Evolutionary conservation across 768 basidiomycete species (phyloP), one percentile per base, ranked within the genome.

Genomic region (Mycena belliarum): DNA sequence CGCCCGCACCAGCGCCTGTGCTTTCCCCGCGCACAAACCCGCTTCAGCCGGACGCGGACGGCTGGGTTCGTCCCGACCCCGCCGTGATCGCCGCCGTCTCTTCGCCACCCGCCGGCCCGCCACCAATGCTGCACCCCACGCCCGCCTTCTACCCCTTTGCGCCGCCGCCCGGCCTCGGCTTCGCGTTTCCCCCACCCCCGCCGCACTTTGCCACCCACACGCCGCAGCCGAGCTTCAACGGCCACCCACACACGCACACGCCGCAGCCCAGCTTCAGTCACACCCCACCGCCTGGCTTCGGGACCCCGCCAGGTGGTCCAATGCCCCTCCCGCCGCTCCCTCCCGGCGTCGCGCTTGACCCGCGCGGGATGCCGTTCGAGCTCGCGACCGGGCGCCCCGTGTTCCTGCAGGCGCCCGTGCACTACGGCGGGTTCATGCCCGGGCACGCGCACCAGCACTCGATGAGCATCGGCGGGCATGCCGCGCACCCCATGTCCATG

Each of bases 341-440:
- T 4, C 85, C 85, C 15, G 91, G 91, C 46, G 79, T 92, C 48
- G 89, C 81, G 15, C 73, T 91, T 67, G 86, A 85, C 62, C 82
- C 85, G 52, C 86, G 89, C 58, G 91, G 91, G 29, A 79, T 91
- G 74, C 78, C 89, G n/a, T 93, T 87, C 67, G 91, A 93, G 70
- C 68, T 92, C 49, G 85, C 89, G 15, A 92, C 89, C 6, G 92
- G 92, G 38, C 89, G 89, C 37, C 83, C 89, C 12, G 86, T 93
- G 32, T 88, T 87, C 65, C 76, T 93, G 23, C 55, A 26, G 85
- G 60, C 72, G 79, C n/a, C 76, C 80, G 14, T 81, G 40, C 16
- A 11, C 84, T 25, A 29, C 33, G 29, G 40, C 21, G 82, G 57
- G 73, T 80, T 15, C 81, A 83, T 69, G 75, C 81, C 67, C 16